Evolutionary conservation across 164 flowering plant species (phyloP).

Genomic region (Magnolia sinica): DNA sequence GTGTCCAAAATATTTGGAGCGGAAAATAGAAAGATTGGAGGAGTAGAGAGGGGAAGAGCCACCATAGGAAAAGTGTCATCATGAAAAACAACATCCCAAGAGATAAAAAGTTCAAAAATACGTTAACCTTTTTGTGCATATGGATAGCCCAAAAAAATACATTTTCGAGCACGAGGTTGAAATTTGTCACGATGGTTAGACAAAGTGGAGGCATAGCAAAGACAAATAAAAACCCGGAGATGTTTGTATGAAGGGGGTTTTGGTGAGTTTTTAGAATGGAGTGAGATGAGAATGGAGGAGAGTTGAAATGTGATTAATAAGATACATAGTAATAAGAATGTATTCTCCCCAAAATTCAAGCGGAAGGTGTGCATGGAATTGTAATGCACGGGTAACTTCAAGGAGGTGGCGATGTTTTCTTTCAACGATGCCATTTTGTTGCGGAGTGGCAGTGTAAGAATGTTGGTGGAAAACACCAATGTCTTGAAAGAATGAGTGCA

Average conservation of each 20-base stretch:
- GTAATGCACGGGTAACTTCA: neutral
- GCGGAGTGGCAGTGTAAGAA: neutral
- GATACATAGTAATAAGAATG: neutral
- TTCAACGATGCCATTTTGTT: neutral
- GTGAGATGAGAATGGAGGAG: neutral
- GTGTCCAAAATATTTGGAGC: neutral
- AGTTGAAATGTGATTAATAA: neutral
- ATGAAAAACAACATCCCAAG: neutral
- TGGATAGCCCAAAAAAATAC: neutral
- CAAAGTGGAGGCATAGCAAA: neutral
- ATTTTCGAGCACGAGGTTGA: neutral
- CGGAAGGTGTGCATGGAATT: neutral
- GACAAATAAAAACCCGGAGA: neutral
- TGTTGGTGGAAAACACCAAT: neutral
- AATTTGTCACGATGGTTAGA: neutral
- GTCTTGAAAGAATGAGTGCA: neutral
- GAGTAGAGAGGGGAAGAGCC: neutral
- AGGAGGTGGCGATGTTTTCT: conserved; percentile 1
- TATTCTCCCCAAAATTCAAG: conserved; percentile 3
- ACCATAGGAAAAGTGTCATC: neutral
- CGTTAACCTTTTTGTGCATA: neutral
- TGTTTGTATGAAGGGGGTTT: neutral
- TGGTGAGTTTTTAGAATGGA: neutral
- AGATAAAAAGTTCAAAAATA: neutral
- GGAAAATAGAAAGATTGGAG: neutral